Evolutionary conservation across 768 basidiomycete species (phyloP), one percentile per base, ranked within the genome.

Genomic region (Neoboletus brunneissimus): DNA sequence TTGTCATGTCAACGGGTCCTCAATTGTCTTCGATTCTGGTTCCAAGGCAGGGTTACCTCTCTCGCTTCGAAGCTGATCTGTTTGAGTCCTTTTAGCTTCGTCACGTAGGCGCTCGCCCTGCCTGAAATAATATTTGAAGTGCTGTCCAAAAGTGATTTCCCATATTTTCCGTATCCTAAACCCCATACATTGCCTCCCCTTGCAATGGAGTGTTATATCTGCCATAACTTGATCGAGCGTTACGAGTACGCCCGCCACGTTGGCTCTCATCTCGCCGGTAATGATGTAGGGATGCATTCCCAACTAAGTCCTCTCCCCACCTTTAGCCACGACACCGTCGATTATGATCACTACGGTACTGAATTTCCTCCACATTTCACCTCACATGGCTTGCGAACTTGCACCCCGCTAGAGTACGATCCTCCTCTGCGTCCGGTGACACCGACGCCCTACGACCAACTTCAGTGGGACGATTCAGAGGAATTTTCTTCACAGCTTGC

Each of bases 181-280:
- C 6, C 18, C 51, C 23, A 7, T 23, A n/a, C 18, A 25, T 29
- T 23, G 0, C 29, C 48, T 20, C 23, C 44, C 27, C 31, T 34
- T 3, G 3, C 22, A 31, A 60, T 68, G 56, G 31, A 55, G 59
- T 67, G 66, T 15, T 47, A 55, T 47, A 52, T 67, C 38, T 69
- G 66, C 40, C 44, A 51, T 27, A 13, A 40, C 18, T 6, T n/a
- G 18, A n/a, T 67, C 41, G 3, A 49, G 37, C 61, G 32, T 10
- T 22, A 56, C 40, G 47, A 68, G n/a, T 64, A 56, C 35, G 43
- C 27, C 10, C 48, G 8, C 13, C 66, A 67, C 56, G 6, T 59
- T 42, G 41, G 34, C 11, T 57, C 57, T 6, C 57, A 58, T 50
- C 47, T 45, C 32, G 29, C 54, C 23, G 27, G 27, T 4, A 42